phyloP scores from a whole-genome alignment of 2,329 filamentous ascomycete genomes.

The Aspergillus sp. region DNA sequence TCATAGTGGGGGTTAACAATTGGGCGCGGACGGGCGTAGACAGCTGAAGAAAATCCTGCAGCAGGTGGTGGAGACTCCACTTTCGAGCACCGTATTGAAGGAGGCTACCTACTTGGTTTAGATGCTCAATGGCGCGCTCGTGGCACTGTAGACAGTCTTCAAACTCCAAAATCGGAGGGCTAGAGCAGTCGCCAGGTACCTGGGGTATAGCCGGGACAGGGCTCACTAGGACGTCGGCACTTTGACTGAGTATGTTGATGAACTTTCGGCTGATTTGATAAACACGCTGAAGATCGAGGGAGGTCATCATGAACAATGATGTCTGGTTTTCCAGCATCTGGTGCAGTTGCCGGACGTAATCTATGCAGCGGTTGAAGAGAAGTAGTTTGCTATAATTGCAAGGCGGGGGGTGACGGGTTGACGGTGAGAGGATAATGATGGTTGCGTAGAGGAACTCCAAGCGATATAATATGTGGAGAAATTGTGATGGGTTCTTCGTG shows the following conservation, averaged over 20 bases:
- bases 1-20: constrained; percentile 23
- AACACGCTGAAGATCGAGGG: constrained; percentile 81
- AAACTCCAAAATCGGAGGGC: constrained; percentile 29
- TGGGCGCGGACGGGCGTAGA: constrained; percentile 28
- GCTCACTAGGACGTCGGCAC: constrained; percentile 47
- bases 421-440: constrained; percentile 83
- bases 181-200: constrained; percentile 31
- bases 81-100: constrained; percentile 34
- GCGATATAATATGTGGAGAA: constrained; percentile 75
- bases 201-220: constrained; percentile 29
- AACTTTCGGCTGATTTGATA: constrained; percentile 67
- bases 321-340: constrained; percentile 61
- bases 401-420: constrained; percentile 66
- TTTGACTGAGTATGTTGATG: constrained; percentile 55
- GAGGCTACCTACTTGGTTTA: constrained; percentile 32
- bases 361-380: constrained; percentile 81
- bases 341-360: constrained; percentile 76
- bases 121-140: constrained; percentile 32
- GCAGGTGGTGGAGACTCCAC: constrained; percentile 32
- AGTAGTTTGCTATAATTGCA: constrained; percentile 74
- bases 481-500: constrained; percentile 58
- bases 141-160: constrained; percentile 36
- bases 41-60: constrained; percentile 33
- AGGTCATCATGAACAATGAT: constrained; percentile 72
- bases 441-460: constrained; percentile 89